phyloP scores from a whole-genome alignment of 2,329 filamentous ascomycete species.

The Exophiala mesophila region DNA sequence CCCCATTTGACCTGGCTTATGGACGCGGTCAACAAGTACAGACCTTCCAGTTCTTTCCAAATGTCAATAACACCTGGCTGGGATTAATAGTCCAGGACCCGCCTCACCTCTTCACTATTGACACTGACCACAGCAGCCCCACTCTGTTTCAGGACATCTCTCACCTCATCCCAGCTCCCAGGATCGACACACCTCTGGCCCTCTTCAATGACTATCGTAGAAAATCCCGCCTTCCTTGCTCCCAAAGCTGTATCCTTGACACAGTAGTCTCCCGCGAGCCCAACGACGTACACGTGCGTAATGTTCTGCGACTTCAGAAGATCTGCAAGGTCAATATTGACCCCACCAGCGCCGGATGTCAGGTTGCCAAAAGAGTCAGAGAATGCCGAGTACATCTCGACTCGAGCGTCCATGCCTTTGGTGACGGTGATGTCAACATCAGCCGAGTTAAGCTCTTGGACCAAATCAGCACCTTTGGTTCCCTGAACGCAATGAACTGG shows the following conservation, averaged over 20 bases:
- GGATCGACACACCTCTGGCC: constrained; percentile 69
- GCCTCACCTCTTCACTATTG: constrained; percentile 16
- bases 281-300: constrained; percentile 79
- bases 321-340: constrained; percentile 56
- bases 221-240: constrained; percentile 69
- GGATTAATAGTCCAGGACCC: no score
- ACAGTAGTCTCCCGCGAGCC: constrained; percentile 85
- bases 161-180: constrained; percentile 51
- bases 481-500: constrained; percentile 81
- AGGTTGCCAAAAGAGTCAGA: constrained; percentile 65
- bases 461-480: constrained; percentile 66
- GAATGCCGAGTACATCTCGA: constrained; percentile 96
- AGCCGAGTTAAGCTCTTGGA: constrained; percentile 61
- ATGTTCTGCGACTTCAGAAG: constrained; percentile 55
- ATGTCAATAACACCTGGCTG: no score
- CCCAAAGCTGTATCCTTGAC: constrained; percentile 78
- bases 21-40: no score
- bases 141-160: constrained; percentile 11
- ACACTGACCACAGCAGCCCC: constrained; percentile 19
- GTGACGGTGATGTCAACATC: constrained; percentile 63
- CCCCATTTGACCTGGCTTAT: no score
- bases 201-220: constrained; percentile 71
- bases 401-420: constrained; percentile 68
- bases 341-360: constrained; percentile 32
- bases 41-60: no score